phyloP scores from a whole-genome alignment of 345 rosid genomes.

The Linum trigynum region DNA sequence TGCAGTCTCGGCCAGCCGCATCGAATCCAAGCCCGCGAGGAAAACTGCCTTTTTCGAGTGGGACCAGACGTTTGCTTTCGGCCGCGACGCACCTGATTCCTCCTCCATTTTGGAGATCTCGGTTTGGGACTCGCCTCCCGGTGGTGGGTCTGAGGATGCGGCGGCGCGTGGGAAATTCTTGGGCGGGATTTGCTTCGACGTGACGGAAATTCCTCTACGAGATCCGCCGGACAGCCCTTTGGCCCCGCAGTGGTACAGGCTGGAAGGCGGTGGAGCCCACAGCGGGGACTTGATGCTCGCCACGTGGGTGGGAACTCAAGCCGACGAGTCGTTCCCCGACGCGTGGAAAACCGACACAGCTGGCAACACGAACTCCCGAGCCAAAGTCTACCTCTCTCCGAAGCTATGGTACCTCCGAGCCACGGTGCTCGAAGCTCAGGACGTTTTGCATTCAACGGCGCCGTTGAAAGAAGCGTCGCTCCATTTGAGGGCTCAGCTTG shows the following conservation, averaged over 20 bases:
- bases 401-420: conserved; percentile 84
- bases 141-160: conserved; percentile 1
- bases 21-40: conserved; percentile 51
- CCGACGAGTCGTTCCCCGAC: conserved; percentile 83
- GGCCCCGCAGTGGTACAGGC: conserved; percentile 91
- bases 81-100: conserved; percentile 61
- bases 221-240: conserved; percentile 94
- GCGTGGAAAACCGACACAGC: conserved; percentile 85
- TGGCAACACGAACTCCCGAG: conserved; percentile 47
- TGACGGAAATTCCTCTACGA: conserved; percentile 63
- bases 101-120: conserved; percentile 59
- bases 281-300: conserved; percentile 79
- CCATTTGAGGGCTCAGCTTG: conserved; percentile 64
- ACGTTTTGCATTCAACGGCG: conserved; percentile 29
- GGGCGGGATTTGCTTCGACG: conserved; percentile 81
- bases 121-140: conserved; percentile 42
- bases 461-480: conserved; percentile 45
- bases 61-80: conserved; percentile 87
- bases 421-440: conserved; percentile 70
- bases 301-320: conserved; percentile 93
- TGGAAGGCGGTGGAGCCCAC: conserved; percentile 64
- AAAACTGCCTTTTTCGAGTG: conserved; percentile 58
- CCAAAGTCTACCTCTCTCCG: conserved; percentile 78
- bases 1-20: conserved; percentile 33
- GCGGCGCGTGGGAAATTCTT: conserved; percentile 33